Evolutionary conservation across 2,329 filamentous ascomycete genomes (phyloP).

Genomic region (Dothideomycetes sp.): DNA sequence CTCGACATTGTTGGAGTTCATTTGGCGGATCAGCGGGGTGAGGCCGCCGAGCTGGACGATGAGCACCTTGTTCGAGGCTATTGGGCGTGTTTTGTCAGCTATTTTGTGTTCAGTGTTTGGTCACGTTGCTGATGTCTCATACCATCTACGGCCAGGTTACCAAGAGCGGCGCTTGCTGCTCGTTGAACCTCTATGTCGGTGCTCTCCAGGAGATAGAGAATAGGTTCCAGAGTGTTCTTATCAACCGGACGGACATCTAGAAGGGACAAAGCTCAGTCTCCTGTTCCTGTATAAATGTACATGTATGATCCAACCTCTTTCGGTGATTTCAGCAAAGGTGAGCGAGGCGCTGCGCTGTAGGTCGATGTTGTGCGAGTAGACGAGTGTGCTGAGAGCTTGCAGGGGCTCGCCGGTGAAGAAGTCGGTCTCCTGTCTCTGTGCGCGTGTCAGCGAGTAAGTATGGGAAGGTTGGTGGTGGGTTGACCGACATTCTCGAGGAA

Average conservation of each 20-base stretch:
- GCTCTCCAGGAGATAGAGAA: slow-evolving; percentile 88
- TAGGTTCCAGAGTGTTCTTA: slow-evolving; percentile 87
- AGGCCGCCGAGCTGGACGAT: slow-evolving; percentile 90
- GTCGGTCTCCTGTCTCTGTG: slow-evolving; percentile 84
- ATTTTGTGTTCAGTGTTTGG: no score
- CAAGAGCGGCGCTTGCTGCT: slow-evolving; percentile 88
- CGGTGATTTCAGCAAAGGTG: slow-evolving; percentile 97
- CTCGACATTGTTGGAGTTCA: slow-evolving; percentile 96
- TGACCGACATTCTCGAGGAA: slow-evolving; percentile 81
- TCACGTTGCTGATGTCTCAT: slow-evolving; percentile 14
- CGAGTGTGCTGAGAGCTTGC: slow-evolving; percentile 83
- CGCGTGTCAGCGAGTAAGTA: slow-evolving; percentile 3
- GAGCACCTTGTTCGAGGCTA: slow-evolving; percentile 96
- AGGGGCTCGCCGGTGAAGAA: slow-evolving; percentile 97
- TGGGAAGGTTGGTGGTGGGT: slow-evolving; percentile 20
- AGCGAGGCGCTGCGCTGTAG: slow-evolving; percentile 93
- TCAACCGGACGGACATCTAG: slow-evolving; percentile 88
- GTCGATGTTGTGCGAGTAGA: slow-evolving; percentile 98
- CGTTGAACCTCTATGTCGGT: slow-evolving; percentile 94
- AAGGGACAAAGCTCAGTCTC: no score
- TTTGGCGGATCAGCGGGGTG: slow-evolving; percentile 86
- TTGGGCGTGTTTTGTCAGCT: no score
- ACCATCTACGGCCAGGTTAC: slow-evolving; percentile 97
- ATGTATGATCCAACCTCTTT: slow-evolving; percentile 60
- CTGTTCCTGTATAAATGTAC: no score